Evolutionary conservation across 805 yeast genomes (phyloP), one percentile per base, ranked within the genome.

Genomic region (Millerozyma miso): DNA sequence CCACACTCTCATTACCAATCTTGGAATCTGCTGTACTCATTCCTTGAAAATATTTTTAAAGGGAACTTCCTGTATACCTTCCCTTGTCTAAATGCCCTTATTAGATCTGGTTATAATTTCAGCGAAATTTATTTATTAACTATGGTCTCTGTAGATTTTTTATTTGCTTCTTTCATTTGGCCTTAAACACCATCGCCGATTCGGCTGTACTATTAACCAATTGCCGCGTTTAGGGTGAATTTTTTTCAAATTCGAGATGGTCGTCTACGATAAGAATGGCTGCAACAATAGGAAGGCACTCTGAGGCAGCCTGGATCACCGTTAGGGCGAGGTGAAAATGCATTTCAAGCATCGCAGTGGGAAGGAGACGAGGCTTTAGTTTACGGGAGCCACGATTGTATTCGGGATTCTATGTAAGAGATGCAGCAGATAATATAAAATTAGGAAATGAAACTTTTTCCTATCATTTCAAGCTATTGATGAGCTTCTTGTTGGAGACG

Each of bases 401-500:
- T n/a, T n/a, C n/a, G n/a, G n/a, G n/a, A n/a, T n/a, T n/a, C n/a
- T n/a, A n/a, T n/a, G n/a, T n/a, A n/a, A n/a, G n/a, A n/a, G n/a
- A n/a, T n/a, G n/a, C n/a, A n/a, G n/a, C n/a, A n/a, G n/a, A n/a
- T 23, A 23, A 10, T 23, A 23, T 10, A 23, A 10, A 7, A 23
- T 7, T 23, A 10, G 29, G 29, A 23, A 23, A 23, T 23, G 10
- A 23, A 23, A 7, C 29, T 23, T 7, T 23, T 23, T 7, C n/a
- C n/a, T 7, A 10, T 23, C 10, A 23, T 23, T 10, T 6, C 10
- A 23, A 23, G 33, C 39, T 26, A 26, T 37, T 20, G 17, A 50
- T 14, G 10, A 48, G 39, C 31, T 38, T 50, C 40, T 47, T 53
- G 38, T 51, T 49, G 4, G 44, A 35, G n/a, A 39, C 39, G 34